phyloP scores from a whole-genome alignment of 78 protist species.

The Planoprotostelium fungivorum region DNA sequence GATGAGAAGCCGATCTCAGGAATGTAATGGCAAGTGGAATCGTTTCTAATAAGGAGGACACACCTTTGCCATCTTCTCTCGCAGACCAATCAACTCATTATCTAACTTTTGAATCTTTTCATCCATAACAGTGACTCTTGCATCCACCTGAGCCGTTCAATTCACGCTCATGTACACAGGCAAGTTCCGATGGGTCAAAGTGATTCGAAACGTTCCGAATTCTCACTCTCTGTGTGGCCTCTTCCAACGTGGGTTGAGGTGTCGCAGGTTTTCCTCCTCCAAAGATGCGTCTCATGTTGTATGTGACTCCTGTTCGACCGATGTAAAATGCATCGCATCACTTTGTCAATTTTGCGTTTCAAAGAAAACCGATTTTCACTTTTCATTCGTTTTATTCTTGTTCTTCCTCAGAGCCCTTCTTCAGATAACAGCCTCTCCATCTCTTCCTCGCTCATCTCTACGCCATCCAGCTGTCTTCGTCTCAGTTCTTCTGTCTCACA shows the following conservation, averaged over 20 bases:
- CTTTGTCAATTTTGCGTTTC: too few relatives aligned
- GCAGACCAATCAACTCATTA: slow-evolving; percentile 50
- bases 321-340: too few relatives aligned
- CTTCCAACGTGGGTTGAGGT: slow-evolving; percentile 49
- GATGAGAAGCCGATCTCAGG: too few relatives aligned
- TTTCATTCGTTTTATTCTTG: too few relatives aligned
- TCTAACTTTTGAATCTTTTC: slow-evolving; percentile 69
- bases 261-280: slow-evolving; percentile 26
- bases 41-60: too few relatives aligned
- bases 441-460: too few relatives aligned
- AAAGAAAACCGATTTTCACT: too few relatives aligned
- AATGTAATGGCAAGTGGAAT: too few relatives aligned
- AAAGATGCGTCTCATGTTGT: slow-evolving; percentile 57
- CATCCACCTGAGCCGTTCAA: slow-evolving; percentile 29
- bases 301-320: neutral
- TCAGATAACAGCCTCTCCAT: too few relatives aligned
- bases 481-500: too few relatives aligned
- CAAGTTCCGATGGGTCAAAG: neutral
- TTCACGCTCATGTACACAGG: neutral
- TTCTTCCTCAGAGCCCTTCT: too few relatives aligned
- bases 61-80: slow-evolving; percentile 47
- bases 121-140: slow-evolving; percentile 46
- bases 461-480: too few relatives aligned
- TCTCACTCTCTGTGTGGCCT: slow-evolving; percentile 43
- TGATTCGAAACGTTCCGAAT: neutral